A percentile compares a stretch with the other conserved stretches of the same genome.
These are phyloP conservation scores for Rhodomyrtus tomentosa DNA, from an alignment of 345 rosid genomes.

Conservation along the genomic window DNA sequence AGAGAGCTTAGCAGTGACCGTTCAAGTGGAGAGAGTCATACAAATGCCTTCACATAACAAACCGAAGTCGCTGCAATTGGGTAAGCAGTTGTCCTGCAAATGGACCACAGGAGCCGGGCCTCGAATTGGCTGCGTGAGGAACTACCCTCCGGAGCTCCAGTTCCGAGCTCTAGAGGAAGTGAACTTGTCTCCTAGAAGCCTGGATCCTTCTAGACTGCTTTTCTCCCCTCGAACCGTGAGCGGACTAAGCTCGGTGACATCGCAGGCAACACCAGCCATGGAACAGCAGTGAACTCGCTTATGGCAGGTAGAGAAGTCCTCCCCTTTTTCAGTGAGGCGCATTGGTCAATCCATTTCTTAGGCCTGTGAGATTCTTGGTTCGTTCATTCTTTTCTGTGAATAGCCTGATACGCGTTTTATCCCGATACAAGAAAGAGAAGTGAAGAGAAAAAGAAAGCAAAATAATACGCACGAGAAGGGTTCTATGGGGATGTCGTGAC, in stretches of 20 bases:
- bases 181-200: conserved; percentile 64
- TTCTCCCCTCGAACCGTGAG: background rate
- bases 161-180: conserved; percentile 77
- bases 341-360: background rate
- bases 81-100: conserved; percentile 68
- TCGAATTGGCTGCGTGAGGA: conserved; percentile 84
- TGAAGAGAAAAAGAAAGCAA: background rate
- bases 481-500: background rate
- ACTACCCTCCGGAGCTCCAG: conserved; percentile 76
- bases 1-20: conserved; percentile 19
- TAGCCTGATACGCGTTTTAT: conserved; percentile 5
- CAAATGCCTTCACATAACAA: conserved; percentile 51
- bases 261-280: background rate
- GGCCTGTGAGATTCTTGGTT: conserved; percentile 2
- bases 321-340: background rate
- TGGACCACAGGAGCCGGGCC: conserved; percentile 99
- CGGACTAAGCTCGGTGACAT: background rate
- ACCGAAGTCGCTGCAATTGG: conserved; percentile 60
- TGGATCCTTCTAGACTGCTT: background rate
- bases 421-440: background rate
- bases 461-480: background rate
- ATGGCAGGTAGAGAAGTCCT: background rate
- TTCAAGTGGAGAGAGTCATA: conserved; percentile 40
- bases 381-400: conserved; percentile 57
- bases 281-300: background rate